A percentile compares a stretch with the other conserved stretches of the same genome.
phyloP scores from a whole-genome alignment of 352 stramenopile species.

The Globisporangium lucens region DNA sequence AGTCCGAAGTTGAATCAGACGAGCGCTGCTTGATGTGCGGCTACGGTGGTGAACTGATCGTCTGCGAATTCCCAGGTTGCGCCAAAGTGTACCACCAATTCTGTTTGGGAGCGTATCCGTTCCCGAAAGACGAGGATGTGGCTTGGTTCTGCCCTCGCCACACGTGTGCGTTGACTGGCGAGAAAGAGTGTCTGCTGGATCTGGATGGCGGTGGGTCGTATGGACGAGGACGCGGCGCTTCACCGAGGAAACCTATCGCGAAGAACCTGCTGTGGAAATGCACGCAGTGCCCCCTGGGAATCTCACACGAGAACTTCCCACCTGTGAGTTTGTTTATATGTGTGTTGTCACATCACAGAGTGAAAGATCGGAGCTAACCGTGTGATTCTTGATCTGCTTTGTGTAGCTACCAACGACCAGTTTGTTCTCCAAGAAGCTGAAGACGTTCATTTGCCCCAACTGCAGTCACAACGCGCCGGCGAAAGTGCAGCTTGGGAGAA shows the following conservation, averaged over 20 bases:
- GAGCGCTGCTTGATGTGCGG: slow-evolving; percentile 79
- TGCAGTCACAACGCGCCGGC: slow-evolving; percentile 53
- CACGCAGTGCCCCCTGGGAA: slow-evolving; percentile 61
- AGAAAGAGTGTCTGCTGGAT: slow-evolving; percentile 49
- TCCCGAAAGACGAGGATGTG: slow-evolving; percentile 77
- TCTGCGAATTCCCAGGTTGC: slow-evolving; percentile 79
- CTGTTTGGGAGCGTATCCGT: slow-evolving; percentile 75
- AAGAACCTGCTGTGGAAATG: slow-evolving; percentile 84
- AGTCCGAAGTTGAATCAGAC: slow-evolving; percentile 57
- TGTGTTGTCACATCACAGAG: background rate
- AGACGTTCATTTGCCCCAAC: slow-evolving; percentile 66
- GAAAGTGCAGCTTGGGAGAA: slow-evolving; percentile 73
- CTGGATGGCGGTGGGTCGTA: slow-evolving; percentile 28
- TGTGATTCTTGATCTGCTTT: slow-evolving; percentile 6
- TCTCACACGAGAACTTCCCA: slow-evolving; percentile 56
- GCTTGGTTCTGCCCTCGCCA: slow-evolving; percentile 82
- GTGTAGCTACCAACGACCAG: slow-evolving; percentile 55
- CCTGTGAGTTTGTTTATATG: slow-evolving; percentile 30
- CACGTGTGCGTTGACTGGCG: slow-evolving; percentile 61
- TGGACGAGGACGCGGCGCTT: slow-evolving; percentile 21
- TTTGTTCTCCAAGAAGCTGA: slow-evolving; percentile 61
- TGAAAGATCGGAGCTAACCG: slow-evolving; percentile 8
- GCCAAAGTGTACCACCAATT: slow-evolving; percentile 89
- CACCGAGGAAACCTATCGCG: slow-evolving; percentile 41
- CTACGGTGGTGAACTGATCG: slow-evolving; percentile 77